Evolutionary conservation across 1,284 basidiomycete species (phyloP).

Genomic region (Moesziomyces antarcticus): DNA sequence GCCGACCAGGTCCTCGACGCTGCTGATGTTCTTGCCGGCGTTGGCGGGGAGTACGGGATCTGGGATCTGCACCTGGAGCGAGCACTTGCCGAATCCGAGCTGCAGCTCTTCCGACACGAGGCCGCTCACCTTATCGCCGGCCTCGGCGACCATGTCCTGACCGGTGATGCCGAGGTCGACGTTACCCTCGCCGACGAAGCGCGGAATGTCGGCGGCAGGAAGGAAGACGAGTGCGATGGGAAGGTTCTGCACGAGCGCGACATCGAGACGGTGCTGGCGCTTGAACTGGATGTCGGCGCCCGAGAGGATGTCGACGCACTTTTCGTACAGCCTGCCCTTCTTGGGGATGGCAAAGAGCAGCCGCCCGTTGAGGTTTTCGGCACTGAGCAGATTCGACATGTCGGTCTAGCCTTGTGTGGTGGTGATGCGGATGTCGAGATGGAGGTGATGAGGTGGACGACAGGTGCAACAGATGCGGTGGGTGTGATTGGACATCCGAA

Average conservation of each 20-base stretch:
- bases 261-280: conserved; percentile 86
- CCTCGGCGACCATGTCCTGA: conserved; percentile 95
- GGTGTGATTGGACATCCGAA: conserved; percentile 17
- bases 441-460: conserved; percentile 1
- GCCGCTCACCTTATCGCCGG: conserved; percentile 72
- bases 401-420: not conserved
- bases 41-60: conserved; percentile 72
- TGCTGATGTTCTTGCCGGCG: conserved; percentile 71
- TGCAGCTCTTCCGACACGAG: conserved; percentile 83
- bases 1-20: conserved; percentile 83
- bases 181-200: conserved; percentile 97
- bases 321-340: conserved; percentile 92
- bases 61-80: conserved; percentile 93
- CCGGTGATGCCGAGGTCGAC: conserved; percentile 92
- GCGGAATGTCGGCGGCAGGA: conserved; percentile 95
- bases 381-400: conserved; percentile 61
- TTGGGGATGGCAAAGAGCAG: conserved; percentile 96
- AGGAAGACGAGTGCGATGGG: conserved; percentile 97
- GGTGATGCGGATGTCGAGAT: not conserved
- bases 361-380: conserved; percentile 73
- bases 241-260: conserved; percentile 90
- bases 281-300: conserved; percentile 96
- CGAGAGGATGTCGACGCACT: conserved; percentile 82
- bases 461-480: not conserved
- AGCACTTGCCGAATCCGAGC: conserved; percentile 93